Base-by-base conservation (phyloP, 2,329 filamentous ascomycete species). In the Alternaria solani region DNA sequence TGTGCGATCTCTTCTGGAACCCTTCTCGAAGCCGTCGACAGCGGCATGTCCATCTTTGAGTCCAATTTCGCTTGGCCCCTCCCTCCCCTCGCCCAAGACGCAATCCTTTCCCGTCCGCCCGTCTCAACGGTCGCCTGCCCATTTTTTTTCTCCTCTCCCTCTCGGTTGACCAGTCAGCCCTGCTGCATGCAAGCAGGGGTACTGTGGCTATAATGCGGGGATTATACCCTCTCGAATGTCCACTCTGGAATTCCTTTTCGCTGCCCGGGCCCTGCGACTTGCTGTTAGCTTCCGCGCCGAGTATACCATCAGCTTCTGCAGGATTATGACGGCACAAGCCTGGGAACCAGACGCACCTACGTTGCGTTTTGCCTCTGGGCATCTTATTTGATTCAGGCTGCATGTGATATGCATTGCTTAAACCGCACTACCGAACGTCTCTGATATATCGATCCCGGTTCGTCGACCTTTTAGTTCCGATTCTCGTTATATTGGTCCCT, bases 171-270 rank as follows among this genome's bases (percentile, higher is more conserved):
- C 57, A 57, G 43, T 54, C 48, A 52, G 52, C 64, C 64, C 61
- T 63, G 59, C 39, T 57, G 52, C 59, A 61, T 62, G 63, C 60
- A 60, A 61, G 58, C 63, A 47, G 67, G 65, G 63, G 51, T 34
- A 32, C 14, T 49, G 30, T 49, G 32, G 61, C 62, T 71, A 72
- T 76, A 73, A 73, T 76, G 74, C 74, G 74, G 74, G 71, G 70
- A 62, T 58, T 70, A 69, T 67, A 65, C 47, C 64, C 59, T 60
- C 55, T 60, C 52, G 41, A 55, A 44, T 53, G 52, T 49, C 38
- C 38, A 52, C 59, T 63, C 46, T 68, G 69, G 61, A 65, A 61
- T 66, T 65, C 59, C 63, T 64, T 63, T 61, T 55, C 63, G 59
- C 61, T 62, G 39, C 62, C 51, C 61, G 61, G 56, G 64, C 61